phyloP scores from a whole-genome alignment of 1,284 basidiomycete genomes.

The Pseudozyma tsukubaensis region DNA sequence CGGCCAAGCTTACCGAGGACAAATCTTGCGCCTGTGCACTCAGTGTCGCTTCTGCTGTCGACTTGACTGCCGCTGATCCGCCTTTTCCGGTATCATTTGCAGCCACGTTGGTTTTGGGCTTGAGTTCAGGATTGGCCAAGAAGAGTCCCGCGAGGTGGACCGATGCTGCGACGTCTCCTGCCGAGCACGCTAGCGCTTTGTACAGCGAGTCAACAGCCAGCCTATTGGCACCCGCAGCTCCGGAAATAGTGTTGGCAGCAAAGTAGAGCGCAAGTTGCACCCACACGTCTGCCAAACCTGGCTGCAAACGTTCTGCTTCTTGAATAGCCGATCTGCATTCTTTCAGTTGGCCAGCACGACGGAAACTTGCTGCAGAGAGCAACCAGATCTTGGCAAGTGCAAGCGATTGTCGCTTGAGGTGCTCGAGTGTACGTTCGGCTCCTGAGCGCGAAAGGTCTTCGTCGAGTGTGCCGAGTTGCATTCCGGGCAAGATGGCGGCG shows the following conservation, averaged over 20 bases:
- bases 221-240: constrained; percentile 24
- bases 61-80: constrained; percentile 16
- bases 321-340: constrained; percentile 90
- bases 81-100: constrained; percentile 1
- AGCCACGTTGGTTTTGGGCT: constrained; percentile 27
- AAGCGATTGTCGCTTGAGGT: constrained; percentile 42
- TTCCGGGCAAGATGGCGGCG: constrained; percentile 33
- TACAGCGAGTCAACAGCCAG: constrained; percentile 64
- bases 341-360: constrained; percentile 86
- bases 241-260: constrained; percentile 24
- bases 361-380: constrained; percentile 91
- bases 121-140: constrained; percentile 46
- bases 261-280: constrained; percentile 75
- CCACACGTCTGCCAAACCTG: constrained; percentile 89
- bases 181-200: constrained; percentile 65
- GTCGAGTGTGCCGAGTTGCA: constrained; percentile 22
- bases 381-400: constrained; percentile 89
- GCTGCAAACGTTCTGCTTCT: constrained; percentile 91
- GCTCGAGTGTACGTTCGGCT: constrained; percentile 29
- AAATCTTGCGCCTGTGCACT: constrained; percentile 48
- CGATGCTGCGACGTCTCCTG: constrained; percentile 56
- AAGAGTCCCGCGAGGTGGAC: constrained; percentile 65
- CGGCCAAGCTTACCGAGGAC: constrained; percentile 59
- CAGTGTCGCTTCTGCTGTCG: constrained; percentile 44
- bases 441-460: constrained; percentile 29